Evolutionary conservation across 1,139 yeast genomes (phyloP), one percentile per base, ranked within the genome.

Genomic region (Tardiomyces blankii): DNA sequence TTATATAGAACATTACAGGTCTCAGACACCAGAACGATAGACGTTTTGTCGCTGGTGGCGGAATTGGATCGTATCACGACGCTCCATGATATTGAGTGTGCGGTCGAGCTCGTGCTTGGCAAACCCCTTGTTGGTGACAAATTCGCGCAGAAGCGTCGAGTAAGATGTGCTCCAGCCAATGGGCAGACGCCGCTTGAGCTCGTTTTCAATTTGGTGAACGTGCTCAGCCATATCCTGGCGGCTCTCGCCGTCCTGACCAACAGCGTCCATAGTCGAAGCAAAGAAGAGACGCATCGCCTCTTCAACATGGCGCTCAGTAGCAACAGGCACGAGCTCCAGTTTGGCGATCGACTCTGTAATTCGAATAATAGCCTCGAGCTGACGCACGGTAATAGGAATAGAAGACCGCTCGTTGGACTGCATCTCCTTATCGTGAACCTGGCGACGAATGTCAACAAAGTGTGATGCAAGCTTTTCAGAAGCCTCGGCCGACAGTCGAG

Each of bases 191-290:
- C 94, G 78, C 64, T 88, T 81, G 53, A 91, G 75, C 62, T 87
- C 95, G 42, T 76, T 79, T 61, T 89, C 96, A 44, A 91, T 87
- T 58, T 73, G 74, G 54, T 78, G 76, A 43, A 89, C 87, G 60
- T 88, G 93, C 35, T 77, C 75, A 48, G 75, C 73, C 51, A 83
- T 64, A 54, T 76, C 75, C 47, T 73, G 60, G 48, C 75, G 65
- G 59, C 68, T 63, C 19, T 70, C 73, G 40, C 80, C 80, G 48
- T 88, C 94, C 64, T 86, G 93, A 39, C 84, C 85, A 14, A 93
- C 95, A 0, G 98, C 98, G 61, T 88, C 91, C 95, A 93, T 88
- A 0, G 99, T 93, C 1, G 98, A 91, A 0, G 98, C 96, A 49
- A 87, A 85, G 66, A 93, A 93, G 50, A 93, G 68, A 57, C 99